Evolutionary conservation across 164 flowering plant genomes (phyloP), one percentile per base, ranked within the genome.

Genomic region (grape (Vitis vinifera)): DNA sequence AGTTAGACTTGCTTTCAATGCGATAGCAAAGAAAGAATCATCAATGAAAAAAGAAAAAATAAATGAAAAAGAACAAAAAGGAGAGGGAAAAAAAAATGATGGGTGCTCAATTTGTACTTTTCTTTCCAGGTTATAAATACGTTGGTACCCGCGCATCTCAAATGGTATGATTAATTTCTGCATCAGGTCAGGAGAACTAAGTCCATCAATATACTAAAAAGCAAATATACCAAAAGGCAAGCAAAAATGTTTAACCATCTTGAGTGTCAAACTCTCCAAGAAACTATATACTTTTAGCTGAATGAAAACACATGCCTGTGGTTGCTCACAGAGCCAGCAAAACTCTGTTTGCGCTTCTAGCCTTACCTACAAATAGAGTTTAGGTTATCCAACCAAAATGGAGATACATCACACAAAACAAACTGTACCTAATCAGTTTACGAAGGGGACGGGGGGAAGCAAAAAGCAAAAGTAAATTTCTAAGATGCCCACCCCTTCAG

Each of bases 251-350:
- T 13, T 19, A 51, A 48, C 44, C 44, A 3, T 6, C 44, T 37
- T 3, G 44, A 37, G 44, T 6, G 44, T 37, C 44, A 37, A 37
- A 37, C 44, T 6, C 44, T 37, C 7, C 44, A 37, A 37, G 44
- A 37, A 37, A 37, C 44, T 4, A 37, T 37, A 0, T 37, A 37
- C 44, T 50, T 15, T 31, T 27, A 19, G 6, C n/a, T 51, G 48
- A 31, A 53, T 51, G 59, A 65, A n/a, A 17, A 48, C 29, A 55
- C 11, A n/a, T 66, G 92, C 97, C 95, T 92, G 86, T 51, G 99
- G 97, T 55, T 83, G 71, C 70, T 91, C 97, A 76, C 97, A 94
- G 5, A 94, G 90, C 97, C 99, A 94, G 76, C 97, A 91, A 75
- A 81, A 89, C 55, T 90, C 86, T 51, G 96, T 91, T 77, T 81